Conservation (phyloP, 2,329 filamentous ascomycete species). For the Sporothrix brunneoviolacea region DNA sequence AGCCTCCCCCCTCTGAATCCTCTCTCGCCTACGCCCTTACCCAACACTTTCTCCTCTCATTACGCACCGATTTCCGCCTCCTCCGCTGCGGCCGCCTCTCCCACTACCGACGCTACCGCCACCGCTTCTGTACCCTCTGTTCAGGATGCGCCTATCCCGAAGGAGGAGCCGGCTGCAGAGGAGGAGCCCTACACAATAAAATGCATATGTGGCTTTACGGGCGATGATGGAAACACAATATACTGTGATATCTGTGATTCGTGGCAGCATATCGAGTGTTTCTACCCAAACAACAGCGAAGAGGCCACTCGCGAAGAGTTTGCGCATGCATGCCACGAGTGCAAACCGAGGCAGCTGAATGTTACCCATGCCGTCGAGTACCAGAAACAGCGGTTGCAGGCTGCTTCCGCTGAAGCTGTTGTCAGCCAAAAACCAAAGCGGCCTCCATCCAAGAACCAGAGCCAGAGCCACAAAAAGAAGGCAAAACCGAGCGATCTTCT, state of each 20-base stretch:
- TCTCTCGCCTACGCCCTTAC: background rate
- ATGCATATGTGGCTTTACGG: conserved; percentile 88
- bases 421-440: conserved; percentile 68
- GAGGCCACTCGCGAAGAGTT: conserved; percentile 65
- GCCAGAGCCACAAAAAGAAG: conserved; percentile 68
- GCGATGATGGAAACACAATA: conserved; percentile 97
- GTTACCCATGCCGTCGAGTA: conserved; percentile 67
- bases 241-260: conserved; percentile 93
- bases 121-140: conserved; percentile 14
- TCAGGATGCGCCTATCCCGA: conserved; percentile 35
- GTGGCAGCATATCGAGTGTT: conserved; percentile 98
- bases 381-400: conserved; percentile 52
- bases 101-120: background rate
- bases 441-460: conserved; percentile 66
- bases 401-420: conserved; percentile 37
- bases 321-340: conserved; percentile 83
- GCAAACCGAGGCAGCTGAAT: conserved; percentile 71
- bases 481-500: conserved; percentile 62
- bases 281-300: conserved; percentile 70
- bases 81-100: conserved; percentile 14
- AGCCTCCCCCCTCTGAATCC: conserved; percentile 33
- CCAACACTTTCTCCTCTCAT: background rate
- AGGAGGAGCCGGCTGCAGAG: conserved; percentile 52
- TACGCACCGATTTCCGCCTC: conserved; percentile 6
- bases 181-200: conserved; percentile 92